Base-by-base conservation (phyloP, 2,329 filamentous ascomycete species). In the Alternaria sp. region DNA sequence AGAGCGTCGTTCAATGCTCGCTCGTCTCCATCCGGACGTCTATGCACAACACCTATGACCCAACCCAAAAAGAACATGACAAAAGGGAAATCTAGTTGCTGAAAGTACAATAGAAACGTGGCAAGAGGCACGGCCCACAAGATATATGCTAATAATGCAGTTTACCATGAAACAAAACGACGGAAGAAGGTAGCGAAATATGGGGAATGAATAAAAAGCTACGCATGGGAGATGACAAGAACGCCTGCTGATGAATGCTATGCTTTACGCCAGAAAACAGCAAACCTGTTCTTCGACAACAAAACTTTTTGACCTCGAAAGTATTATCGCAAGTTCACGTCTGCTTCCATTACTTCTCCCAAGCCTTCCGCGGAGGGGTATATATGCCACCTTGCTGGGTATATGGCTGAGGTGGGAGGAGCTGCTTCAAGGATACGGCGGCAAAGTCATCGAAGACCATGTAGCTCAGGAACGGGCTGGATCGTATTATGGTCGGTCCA, bases 161-260 rank as follows among this genome's bases (percentile, higher is more conserved):
- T 38, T 25, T 27, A 38, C 36, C 46, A 50, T 18, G 83, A 69
- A 70, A 62, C 67, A 71, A 10, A 70, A 67, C 22, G n/a, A 43
- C 7, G 20, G 18, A 54, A 45, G 41, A 14, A 36, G 28, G 10
- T 54, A 12, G 10, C 34, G n/a, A 12, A 38, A 32, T 20, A 38
- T 27, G 10, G 46, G 20, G 46, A 36, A 38, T 50, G 22, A 50
- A 32, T 49, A 18, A 36, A 34, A 36, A 22, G 46, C 30, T 49
- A 36, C 30, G 46, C 46, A 49, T 36, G 46, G 20, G 28, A 54
- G 28, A 54, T 34, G 14, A 41, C n/a, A 11, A 27, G 8, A 43
- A 32, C 56, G 49, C 56, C 36, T 30, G 16, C 41, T 18, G 44
- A 34, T 59, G 52, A 48, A 59, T 59, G 57, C 45, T 45, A 55